Conservation (phyloP, 495 filamentous ascomycete genomes). For the Cercophora sp. region DNA sequence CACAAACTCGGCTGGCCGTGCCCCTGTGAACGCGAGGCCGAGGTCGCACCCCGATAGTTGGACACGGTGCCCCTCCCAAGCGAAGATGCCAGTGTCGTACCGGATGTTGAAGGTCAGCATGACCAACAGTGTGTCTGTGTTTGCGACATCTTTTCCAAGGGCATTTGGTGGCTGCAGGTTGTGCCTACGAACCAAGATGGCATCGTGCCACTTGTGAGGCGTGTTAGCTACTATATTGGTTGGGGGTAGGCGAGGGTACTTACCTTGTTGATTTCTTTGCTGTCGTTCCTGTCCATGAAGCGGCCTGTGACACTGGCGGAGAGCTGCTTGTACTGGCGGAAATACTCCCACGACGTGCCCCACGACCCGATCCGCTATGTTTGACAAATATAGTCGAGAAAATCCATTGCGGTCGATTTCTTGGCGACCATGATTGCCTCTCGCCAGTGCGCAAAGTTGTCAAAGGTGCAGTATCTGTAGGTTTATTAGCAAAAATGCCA, state of each 20-base stretch:
- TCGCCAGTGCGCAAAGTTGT: not conserved
- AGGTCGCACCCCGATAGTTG: not conserved
- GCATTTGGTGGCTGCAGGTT: not conserved
- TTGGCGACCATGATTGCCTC: not conserved
- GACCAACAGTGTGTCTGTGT: not conserved
- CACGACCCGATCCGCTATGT: not conserved
- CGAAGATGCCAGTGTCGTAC: constrained; percentile 1
- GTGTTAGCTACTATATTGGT: too few relatives aligned
- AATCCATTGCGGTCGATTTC: constrained; percentile 8
- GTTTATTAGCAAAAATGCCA: constrained; percentile 9
- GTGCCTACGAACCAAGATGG: not conserved
- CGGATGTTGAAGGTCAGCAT: constrained; percentile 2
- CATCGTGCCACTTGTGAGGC: not conserved
- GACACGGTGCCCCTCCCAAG: not conserved
- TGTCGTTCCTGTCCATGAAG: not conserved
- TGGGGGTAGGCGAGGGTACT: not conserved
- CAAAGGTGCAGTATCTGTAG: constrained; percentile 12
- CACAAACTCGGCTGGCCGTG: constrained; percentile 1
- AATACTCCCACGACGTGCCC: constrained; percentile 4
- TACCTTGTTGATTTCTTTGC: constrained; percentile 1
- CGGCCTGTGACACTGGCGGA: not conserved
- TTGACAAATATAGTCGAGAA: constrained; percentile 3
- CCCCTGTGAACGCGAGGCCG: not conserved
- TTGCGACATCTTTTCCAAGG: not conserved
- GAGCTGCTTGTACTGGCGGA: constrained; percentile 1